A percentile compares a stretch with the other conserved stretches of the same genome.
Evolutionary conservation across 306 rosid genomes (phyloP).

Genomic region (Gastrolobium bilobum): DNA sequence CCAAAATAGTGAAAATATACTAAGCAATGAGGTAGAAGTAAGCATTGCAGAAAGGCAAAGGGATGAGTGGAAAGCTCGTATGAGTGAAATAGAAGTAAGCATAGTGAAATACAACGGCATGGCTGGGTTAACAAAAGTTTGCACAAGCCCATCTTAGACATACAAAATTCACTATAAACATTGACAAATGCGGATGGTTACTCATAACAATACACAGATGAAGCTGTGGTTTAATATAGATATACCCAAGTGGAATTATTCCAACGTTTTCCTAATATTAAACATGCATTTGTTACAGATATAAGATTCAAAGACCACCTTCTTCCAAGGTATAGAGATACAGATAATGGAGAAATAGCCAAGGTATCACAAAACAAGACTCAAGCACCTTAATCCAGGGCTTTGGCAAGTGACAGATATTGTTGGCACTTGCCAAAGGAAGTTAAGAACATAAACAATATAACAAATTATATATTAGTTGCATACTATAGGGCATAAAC

Average conservation of each 20-base stretch:
- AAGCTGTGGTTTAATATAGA: conserved; percentile 9
- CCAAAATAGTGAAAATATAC: background rate
- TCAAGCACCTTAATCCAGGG: background rate
- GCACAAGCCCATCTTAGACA: background rate
- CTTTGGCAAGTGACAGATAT: background rate
- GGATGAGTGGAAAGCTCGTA: background rate
- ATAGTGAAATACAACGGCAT: background rate
- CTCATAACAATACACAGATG: background rate
- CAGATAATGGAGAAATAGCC: background rate
- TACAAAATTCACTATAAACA: background rate
- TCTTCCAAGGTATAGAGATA: background rate
- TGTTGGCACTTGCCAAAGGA: background rate
- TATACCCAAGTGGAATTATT: background rate
- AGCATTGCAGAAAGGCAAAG: background rate
- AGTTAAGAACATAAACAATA: background rate
- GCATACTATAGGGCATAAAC: background rate
- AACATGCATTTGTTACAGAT: no score
- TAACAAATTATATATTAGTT: no score
- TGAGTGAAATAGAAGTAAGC: background rate
- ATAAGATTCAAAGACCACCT: background rate
- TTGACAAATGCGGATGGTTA: background rate
- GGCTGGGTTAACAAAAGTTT: background rate
- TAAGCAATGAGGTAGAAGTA: background rate
- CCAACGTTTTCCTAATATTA: background rate
- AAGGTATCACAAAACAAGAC: background rate